phyloP scores from a whole-genome alignment of 2,329 filamentous ascomycete species.

The Dactylellina sp. region DNA sequence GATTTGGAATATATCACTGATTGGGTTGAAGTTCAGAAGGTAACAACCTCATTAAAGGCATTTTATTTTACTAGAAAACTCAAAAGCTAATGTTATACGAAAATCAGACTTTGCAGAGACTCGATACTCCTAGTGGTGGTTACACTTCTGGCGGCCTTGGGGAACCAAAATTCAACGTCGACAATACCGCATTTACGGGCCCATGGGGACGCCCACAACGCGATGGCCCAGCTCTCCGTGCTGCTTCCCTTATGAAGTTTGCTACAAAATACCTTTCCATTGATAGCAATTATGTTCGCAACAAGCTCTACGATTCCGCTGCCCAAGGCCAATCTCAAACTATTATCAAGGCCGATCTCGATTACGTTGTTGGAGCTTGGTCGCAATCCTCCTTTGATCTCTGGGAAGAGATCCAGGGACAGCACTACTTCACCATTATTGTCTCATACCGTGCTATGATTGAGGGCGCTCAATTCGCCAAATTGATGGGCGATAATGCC shows the following conservation, averaged over 20 bases:
- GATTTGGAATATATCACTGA: constrained; percentile 51
- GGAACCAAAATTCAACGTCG: constrained; percentile 65
- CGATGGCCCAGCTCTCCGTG: constrained; percentile 64
- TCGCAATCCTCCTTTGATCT: constrained; percentile 65
- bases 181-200: constrained; percentile 62
- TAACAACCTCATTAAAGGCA: no score
- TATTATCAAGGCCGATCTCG: constrained; percentile 66
- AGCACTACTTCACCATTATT: constrained; percentile 81
- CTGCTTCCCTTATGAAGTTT: constrained; percentile 65
- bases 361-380: constrained; percentile 65
- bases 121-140: constrained; percentile 63
- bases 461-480: constrained; percentile 73
- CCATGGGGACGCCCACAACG: constrained; percentile 65
- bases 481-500: constrained; percentile 72
- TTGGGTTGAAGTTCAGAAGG: constrained; percentile 46
- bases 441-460: constrained; percentile 74
- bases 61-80: no score
- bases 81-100: constrained; percentile 9
- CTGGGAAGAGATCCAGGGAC: constrained; percentile 66
- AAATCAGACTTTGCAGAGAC: constrained; percentile 61
- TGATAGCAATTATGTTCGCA: constrained; percentile 61
- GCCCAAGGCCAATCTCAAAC: constrained; percentile 62
- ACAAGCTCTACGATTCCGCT: constrained; percentile 62
- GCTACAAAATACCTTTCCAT: constrained; percentile 63
- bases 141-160: constrained; percentile 62